Base-by-base conservation (phyloP, 208 protist genomes). In the Crithidia thermophila region DNA sequence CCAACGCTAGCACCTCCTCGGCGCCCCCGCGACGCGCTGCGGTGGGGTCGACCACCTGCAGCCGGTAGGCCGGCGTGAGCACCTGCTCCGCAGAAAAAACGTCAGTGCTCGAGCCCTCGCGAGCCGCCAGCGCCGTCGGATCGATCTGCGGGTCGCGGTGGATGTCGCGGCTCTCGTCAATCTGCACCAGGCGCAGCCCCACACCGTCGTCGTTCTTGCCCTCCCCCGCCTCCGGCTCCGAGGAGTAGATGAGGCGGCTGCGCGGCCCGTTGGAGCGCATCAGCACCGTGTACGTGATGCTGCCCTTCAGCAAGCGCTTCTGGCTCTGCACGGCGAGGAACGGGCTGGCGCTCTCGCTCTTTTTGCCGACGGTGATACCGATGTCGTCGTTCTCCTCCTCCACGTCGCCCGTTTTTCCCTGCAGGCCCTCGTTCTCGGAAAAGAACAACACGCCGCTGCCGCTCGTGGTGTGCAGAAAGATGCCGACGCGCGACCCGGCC, bases 391-490 rank as follows among this genome's bases (percentile, higher is more conserved):
- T 90, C 47, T 89, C 84, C 61, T 94, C 85, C 56, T 87, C 85
- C 23, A 97, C 69, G 34, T 82, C 61, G 1, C 82, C 88, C 55
- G 88, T 86, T 40, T 82, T 75, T 4, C 83, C 84, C 21, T 75
- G 79, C 33, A 93, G 71, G n/a, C 86, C 89, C 39, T 95, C 92
- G 6, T 75, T 70, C 45, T 93, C 85, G 8, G 92, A 93, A 63
- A 89, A 94, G 55, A 92, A 92, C 2, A 90, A 77, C 10, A 97
- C 80, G 7, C 92, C 87, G 52, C 85, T 91, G 25, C 78, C 75
- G 63, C 79, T 93, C 42, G 85, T 89, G 13, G 92, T 95, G 77
- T 95, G 92, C 11, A 97, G 68, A 53, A 93, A 94, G 31, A 97
- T 57, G 25, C 78, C 89, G 7, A 85, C 68, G 9, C 77, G 69